phyloP scores from a whole-genome alignment of 1,284 basidiomycete species.

The Tetrapyrgos nigripes region DNA sequence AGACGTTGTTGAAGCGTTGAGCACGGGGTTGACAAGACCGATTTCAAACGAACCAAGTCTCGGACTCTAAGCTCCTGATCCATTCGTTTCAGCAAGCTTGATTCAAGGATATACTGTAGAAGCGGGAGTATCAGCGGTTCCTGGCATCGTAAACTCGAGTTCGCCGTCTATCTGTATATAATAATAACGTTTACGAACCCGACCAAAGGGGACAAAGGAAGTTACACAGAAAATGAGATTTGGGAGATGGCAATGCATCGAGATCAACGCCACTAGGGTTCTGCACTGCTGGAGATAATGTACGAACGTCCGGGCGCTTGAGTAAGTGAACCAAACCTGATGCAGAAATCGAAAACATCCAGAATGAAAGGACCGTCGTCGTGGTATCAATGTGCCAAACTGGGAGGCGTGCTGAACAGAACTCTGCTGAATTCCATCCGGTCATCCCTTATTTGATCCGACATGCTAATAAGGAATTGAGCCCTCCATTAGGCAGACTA shows the following conservation, averaged over 20 bases:
- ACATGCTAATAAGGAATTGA: too few relatives aligned
- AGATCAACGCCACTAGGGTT: slow-evolving; percentile 1
- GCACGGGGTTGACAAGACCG: slow-evolving; percentile 13
- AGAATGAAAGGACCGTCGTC: too few relatives aligned
- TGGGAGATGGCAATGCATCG: neutral
- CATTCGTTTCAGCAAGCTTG: neutral
- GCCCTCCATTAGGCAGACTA: too few relatives aligned
- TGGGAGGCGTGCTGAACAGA: too few relatives aligned
- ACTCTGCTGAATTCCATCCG: too few relatives aligned
- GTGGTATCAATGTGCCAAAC: too few relatives aligned
- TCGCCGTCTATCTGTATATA: neutral
- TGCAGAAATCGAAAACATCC: too few relatives aligned
- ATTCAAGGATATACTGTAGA: slow-evolving; percentile 3
- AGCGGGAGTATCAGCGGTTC: slow-evolving; percentile 1
- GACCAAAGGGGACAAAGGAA: neutral
- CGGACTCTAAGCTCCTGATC: slow-evolving; percentile 3
- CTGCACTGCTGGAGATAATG: neutral
- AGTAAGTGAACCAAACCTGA: too few relatives aligned
- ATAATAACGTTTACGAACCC: neutral
- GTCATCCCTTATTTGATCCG: too few relatives aligned
- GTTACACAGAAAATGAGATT: neutral
- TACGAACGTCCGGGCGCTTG: slow-evolving; percentile 1
- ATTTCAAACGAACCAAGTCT: neutral
- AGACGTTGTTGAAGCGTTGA: slow-evolving; percentile 10
- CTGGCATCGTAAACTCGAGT: neutral